phyloP scores from a whole-genome alignment of 2,329 filamentous ascomycete species.

The Phaeosphaeria sp. region DNA sequence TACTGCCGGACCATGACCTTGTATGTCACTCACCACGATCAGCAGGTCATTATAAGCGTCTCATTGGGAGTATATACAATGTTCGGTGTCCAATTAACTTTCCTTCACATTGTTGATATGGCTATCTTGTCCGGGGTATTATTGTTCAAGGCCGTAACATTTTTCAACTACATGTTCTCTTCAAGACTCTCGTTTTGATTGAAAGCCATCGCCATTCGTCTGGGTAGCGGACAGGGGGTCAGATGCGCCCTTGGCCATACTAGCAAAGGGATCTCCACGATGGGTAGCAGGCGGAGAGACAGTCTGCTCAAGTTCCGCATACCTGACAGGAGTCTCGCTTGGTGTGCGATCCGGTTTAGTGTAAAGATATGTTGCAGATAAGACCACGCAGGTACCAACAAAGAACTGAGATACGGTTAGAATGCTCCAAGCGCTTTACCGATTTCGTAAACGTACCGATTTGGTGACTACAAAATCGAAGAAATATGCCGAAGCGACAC shows the following conservation, averaged over 20 bases:
- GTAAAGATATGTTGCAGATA: conserved; percentile 86
- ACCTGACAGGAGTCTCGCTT: conserved; percentile 67
- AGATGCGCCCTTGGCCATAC: not conserved
- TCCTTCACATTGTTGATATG: not conserved
- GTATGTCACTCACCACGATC: not conserved
- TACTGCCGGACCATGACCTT: conserved; percentile 1
- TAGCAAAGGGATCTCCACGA: conserved; percentile 13
- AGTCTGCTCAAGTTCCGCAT: conserved; percentile 80
- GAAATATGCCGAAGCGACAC: conserved; percentile 82
- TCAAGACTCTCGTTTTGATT: conserved; percentile 34
- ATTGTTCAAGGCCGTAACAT: not conserved
- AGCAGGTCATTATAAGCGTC: not conserved
- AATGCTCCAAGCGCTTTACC: conserved; percentile 8
- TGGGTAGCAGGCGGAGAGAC: conserved; percentile 44
- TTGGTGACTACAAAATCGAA: conserved; percentile 78
- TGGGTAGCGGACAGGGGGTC: conserved; percentile 30
- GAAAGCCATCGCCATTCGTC: conserved; percentile 25
- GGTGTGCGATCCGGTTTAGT: conserved; percentile 65
- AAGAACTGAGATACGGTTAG: conserved; percentile 68
- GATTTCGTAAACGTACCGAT: conserved; percentile 32
- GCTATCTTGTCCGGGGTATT: not conserved
- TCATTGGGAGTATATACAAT: not conserved
- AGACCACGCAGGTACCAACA: conserved; percentile 77
- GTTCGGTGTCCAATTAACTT: not conserved
- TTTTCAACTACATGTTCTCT: not conserved